Base-by-base conservation (phyloP, 108 stramenopile species). In the Stephanodiscus triporus region DNA sequence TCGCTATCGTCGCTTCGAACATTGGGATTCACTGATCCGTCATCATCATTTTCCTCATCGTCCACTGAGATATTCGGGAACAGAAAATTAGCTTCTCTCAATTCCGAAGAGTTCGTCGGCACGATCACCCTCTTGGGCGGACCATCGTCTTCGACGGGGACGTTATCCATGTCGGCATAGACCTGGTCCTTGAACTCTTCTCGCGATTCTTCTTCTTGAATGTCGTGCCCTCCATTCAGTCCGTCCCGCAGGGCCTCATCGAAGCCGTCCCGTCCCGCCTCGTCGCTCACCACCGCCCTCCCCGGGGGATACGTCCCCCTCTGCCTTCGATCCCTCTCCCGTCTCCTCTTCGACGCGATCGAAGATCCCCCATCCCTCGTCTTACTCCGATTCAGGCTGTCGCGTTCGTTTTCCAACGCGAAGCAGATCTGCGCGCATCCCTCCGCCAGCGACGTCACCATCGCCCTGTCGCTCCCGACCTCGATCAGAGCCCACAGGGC, bases 341-440 rank as follows among this genome's bases (percentile, higher is more conserved):
- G 61, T 20, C 78, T 66, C 37, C 70, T 62, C 59, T 26, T 70
- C 36, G 67, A 45, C 13, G 63, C 58, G 32, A 9, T 60, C 47
- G 40, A 24, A 42, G 23, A 34, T 34, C 32, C 32, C 5, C 26
- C 37, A 13, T 7, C 59, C 27, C 13, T 22, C 19, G 54, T 69
- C 30, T 68, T 45, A 29, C 37, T 20, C 53, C 32, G 2, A 2
- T 4, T 34, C 32, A 66, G 66, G 42, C 60, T 62, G 1, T 65
- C 66, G 2, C 78, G 72, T 63, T 94, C 90, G 72, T 72, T 73
- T 76, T 86, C 88, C 76, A 94, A 72, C 24, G 93, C 90, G 77
- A 90, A 85, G 56, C 90, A 91, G 51, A 94, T 67, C 58, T 91
- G 82, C 24, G 93, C 93, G 32, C 89, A 89, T n/a, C 88, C 88